phyloP scores from a whole-genome alignment of 257 asterid species.

The Solanum sejunctum region DNA sequence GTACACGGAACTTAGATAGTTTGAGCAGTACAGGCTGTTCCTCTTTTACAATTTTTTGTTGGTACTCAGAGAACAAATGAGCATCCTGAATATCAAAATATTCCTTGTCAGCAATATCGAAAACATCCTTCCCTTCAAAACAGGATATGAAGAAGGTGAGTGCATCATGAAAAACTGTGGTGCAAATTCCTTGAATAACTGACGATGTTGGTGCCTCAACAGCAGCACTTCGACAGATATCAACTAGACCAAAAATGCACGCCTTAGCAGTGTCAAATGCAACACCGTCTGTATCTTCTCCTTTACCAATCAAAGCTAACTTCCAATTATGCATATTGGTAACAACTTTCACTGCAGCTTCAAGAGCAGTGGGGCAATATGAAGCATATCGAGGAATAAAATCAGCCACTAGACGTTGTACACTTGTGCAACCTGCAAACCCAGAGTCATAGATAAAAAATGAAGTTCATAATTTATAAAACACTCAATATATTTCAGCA shows the following conservation, averaged over 20 bases:
- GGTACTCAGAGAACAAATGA: conserved; percentile 32
- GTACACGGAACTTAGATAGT: conserved; percentile 52
- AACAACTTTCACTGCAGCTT: conserved; percentile 57
- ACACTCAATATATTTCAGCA: background rate
- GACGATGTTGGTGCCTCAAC: conserved; percentile 41
- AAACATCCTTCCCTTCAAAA: conserved; percentile 55
- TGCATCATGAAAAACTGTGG: conserved; percentile 53
- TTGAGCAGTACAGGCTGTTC: conserved; percentile 36
- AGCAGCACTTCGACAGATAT: conserved; percentile 61
- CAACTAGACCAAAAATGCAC: conserved; percentile 67
- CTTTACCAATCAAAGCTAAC: conserved; percentile 33
- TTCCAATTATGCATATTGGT: conserved; percentile 52
- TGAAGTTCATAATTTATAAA: background rate
- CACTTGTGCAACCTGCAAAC: conserved; percentile 55
- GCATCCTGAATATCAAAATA: conserved; percentile 36
- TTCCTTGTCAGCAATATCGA: conserved; percentile 55
- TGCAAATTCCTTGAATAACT: conserved; percentile 39
- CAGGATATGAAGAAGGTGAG: conserved; percentile 56
- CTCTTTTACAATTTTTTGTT: conserved; percentile 38
- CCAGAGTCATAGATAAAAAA: background rate
- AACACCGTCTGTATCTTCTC: conserved; percentile 58
- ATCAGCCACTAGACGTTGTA: conserved; percentile 66
- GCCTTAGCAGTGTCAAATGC: conserved; percentile 74
- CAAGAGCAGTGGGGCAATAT: conserved; percentile 73
- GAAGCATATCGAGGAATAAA: conserved; percentile 65